Evolutionary conservation across 306 rosid species (phyloP), one percentile per base, ranked within the genome.

Genomic region (Coriaria nepalensis): DNA sequence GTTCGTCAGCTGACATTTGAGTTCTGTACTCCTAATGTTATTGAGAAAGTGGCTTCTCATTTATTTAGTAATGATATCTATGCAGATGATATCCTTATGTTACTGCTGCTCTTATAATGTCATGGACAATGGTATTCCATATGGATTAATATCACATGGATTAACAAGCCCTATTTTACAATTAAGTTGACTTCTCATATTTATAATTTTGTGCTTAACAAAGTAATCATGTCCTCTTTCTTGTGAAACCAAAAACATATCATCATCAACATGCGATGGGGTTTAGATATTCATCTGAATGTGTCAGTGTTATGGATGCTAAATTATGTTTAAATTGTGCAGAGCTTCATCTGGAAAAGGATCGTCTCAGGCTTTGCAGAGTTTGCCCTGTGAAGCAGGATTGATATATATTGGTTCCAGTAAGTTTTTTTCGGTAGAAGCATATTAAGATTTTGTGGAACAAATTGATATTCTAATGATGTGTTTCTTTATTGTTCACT

Each of bases 331-430:
- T 38, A 49, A 10, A 43, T 63, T 60, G 41, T 74, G 49, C 66
- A 90, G 97, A 68, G 80, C 87, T 55, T 69, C 97, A 43, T 90
- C 93, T 40, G 93, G 83, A 67, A 73, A 75, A 65, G 86, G 76
- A 43, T 76, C 87, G 54, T 72, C 84, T 4, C 80, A 64, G 68
- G 90, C 92, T 66, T 74, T 90, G 78, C 93, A 55, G 71, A 79
- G 84, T 75, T 78, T 84, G 65, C 70, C 85, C 61, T 74, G 49
- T 4, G 87, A 79, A 44, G 20, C 62, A 2, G 95, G 90, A 47
- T 55, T 71, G 53, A 68, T 80, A 37, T 74, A 59, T 60, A 71
- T 81, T 65, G 79, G 73, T 58, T 64, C 64, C 47, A 37, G 97
- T 88, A 68, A 74, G 97, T 73, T 58, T 51, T 29, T 49, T 52